phyloP scores from a whole-genome alignment of 2,329 filamentous ascomycete genomes.

The Rhynchosporium graminicola region DNA sequence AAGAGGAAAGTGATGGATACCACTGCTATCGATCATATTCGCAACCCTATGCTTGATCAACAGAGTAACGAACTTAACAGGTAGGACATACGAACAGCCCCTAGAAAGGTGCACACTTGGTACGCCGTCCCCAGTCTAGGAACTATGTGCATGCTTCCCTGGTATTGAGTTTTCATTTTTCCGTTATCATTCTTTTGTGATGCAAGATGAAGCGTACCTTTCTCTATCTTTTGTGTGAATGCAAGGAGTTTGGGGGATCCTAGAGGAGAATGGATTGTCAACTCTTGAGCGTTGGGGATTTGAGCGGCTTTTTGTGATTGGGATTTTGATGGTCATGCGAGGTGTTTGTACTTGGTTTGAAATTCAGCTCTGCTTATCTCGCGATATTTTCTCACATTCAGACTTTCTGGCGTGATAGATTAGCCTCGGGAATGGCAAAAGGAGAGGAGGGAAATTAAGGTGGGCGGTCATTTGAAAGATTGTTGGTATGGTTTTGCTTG shows the following conservation, averaged over 20 bases:
- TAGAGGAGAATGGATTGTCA: neutral
- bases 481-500: no score
- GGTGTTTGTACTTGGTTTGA: neutral
- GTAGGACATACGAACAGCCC: slow-evolving; percentile 5
- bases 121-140: neutral
- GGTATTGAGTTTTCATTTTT: neutral
- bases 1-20: neutral
- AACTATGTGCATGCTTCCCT: neutral
- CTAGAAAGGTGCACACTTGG: neutral
- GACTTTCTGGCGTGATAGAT: no score
- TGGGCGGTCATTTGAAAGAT: no score
- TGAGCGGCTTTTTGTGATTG: neutral
- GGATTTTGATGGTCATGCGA: neutral
- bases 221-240: neutral
- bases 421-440: no score
- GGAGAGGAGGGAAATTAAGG: no score
- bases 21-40: slow-evolving; percentile 7
- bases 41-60: neutral
- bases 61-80: neutral
- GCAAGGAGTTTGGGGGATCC: neutral
- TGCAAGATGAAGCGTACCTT: neutral
- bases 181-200: neutral
- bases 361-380: no score
- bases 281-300: neutral
- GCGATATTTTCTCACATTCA: no score